A percentile compares a stretch with the other conserved stretches of the same genome.
phyloP scores from a whole-genome alignment of 2,329 filamentous ascomycete species.

The Colletotrichum magnum region DNA sequence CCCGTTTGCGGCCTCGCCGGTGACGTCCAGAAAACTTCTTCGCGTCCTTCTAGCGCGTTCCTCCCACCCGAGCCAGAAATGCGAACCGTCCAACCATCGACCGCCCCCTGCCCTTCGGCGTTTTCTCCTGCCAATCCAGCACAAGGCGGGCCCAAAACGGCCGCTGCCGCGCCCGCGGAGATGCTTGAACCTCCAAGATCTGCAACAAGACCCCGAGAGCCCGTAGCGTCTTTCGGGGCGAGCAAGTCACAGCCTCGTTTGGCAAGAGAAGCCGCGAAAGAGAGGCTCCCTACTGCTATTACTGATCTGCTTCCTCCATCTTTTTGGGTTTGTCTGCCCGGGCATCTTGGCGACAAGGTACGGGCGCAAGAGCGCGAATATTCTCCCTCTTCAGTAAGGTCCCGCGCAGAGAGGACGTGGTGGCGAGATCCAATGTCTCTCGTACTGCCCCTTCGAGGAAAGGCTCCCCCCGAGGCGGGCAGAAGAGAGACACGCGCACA shows the following conservation, averaged over 20 bases:
- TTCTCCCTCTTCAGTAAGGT: background rate
- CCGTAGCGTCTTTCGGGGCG: constrained; percentile 7
- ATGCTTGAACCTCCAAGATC: background rate
- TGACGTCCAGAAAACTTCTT: constrained; percentile 39
- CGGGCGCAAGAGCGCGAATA: background rate
- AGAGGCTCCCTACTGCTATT: too few species aligned
- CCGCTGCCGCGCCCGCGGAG: constrained; percentile 20
- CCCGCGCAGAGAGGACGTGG: background rate
- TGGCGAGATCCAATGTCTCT: constrained; percentile 19
- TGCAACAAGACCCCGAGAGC: constrained; percentile 26
- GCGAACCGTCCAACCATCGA: constrained; percentile 11
- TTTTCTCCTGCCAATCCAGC: background rate
- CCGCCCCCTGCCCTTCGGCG: background rate
- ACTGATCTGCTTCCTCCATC: background rate
- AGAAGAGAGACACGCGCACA: background rate
- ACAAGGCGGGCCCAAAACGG: constrained; percentile 1
- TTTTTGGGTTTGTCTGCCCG: constrained; percentile 13
- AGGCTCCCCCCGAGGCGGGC: background rate
- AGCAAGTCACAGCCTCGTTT: background rate
- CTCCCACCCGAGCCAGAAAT: constrained; percentile 4
- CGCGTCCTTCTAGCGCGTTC: constrained; percentile 35
- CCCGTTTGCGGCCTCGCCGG: constrained; percentile 38
- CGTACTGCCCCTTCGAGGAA: constrained; percentile 13
- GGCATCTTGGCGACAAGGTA: constrained; percentile 11
- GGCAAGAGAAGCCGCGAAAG: constrained; percentile 1